These are phyloP conservation scores for Canavalia gladiata DNA, from an alignment of 306 rosid genomes.

Conservation along the genomic window DNA sequence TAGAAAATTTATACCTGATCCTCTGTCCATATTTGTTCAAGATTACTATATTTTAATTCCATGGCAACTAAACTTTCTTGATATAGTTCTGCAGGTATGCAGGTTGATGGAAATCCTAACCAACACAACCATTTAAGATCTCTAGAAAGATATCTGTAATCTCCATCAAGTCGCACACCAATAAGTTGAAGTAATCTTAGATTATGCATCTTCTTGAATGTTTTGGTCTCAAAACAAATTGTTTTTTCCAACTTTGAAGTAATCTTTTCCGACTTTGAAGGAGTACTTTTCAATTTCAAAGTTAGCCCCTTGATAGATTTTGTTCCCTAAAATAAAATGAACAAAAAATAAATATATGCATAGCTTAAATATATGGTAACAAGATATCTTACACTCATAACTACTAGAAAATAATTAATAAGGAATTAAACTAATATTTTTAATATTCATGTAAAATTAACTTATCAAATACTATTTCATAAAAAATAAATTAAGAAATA, in stretches of 20 bases:
- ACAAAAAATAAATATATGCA: neutral
- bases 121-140: conserved; percentile 48
- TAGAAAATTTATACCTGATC: conserved; percentile 28
- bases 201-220: conserved; percentile 46
- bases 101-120: conserved; percentile 34
- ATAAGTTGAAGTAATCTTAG: conserved; percentile 48
- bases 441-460: neutral
- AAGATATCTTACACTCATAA: neutral
- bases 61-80: conserved; percentile 40
- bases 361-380: neutral
- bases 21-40: conserved; percentile 23
- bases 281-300: conserved; percentile 23
- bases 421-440: neutral
- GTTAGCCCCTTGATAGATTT: conserved; percentile 43
- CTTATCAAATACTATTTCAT: neutral
- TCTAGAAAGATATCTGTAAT: conserved; percentile 39
- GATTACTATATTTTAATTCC: conserved; percentile 26
- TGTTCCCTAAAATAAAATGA: conserved; percentile 42
- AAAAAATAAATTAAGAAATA: neutral
- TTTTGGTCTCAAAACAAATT: neutral
- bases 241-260: neutral
- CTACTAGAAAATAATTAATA: neutral
- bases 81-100: conserved; percentile 24
- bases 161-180: conserved; percentile 41
- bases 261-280: too few species aligned